These are phyloP conservation scores for Azolla pinnata DNA, from an alignment of 75 land plant genomes.

Conservation along the genomic window DNA sequence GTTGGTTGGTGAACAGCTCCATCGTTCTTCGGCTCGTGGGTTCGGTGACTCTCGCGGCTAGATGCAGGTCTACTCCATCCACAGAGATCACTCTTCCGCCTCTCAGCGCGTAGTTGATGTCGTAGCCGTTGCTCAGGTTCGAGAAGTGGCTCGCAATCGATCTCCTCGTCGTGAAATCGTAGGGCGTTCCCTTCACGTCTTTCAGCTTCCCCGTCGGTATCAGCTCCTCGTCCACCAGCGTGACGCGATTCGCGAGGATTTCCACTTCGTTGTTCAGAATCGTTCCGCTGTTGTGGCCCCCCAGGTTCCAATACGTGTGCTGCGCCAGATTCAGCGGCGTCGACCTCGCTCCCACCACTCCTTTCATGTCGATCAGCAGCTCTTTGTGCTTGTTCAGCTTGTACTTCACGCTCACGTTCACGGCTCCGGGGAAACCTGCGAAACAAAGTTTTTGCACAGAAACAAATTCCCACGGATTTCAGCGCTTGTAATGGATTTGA, in stretches of 20 bases:
- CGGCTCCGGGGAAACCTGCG: conserved; percentile 86
- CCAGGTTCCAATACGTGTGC: conserved; percentile 96
- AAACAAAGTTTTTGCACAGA: too few species aligned
- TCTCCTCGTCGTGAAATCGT: conserved; percentile 35
- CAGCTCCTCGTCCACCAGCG: conserved; percentile 23
- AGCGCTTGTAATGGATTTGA: too few species aligned
- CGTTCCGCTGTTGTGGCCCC: conserved; percentile 65
- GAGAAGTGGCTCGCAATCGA: conserved; percentile 34
- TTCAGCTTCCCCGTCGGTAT: conserved; percentile 57
- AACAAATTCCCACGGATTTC: too few species aligned
- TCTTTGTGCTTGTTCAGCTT: conserved; percentile 40
- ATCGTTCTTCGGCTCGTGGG: conserved; percentile 32
- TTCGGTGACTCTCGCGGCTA: conserved; percentile 37
- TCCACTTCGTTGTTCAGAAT: conserved; percentile 56
- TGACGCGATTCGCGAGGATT: conserved; percentile 10
- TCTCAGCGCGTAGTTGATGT: conserved; percentile 58
- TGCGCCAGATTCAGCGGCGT: conserved; percentile 85
- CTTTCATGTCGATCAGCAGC: conserved; percentile 76
- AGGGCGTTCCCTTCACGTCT: conserved; percentile 52
- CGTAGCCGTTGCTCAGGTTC: conserved; percentile 35
- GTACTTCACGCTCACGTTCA: conserved; percentile 64
- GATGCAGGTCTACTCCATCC: conserved; percentile 2
- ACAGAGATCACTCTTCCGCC: not conserved
- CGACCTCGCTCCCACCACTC: conserved; percentile 53
- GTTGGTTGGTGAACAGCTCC: conserved; percentile 43